These are phyloP conservation scores for Fraxinus xanthoxyloides DNA, from an alignment of 305 asterid species.

Conservation along the genomic window DNA sequence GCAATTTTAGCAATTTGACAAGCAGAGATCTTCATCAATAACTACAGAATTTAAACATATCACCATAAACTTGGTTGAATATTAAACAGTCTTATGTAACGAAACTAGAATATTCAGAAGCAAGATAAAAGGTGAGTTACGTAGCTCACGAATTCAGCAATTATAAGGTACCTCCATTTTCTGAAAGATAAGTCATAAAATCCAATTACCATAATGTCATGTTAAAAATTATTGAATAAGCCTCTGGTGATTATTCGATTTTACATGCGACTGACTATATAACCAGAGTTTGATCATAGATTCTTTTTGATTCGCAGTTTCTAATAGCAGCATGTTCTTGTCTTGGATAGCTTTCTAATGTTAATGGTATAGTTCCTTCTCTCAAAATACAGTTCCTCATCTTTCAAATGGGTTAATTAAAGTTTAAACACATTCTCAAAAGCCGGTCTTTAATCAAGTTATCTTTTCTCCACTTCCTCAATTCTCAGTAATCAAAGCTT, in stretches of 20 bases:
- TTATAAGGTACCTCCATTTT: not conserved
- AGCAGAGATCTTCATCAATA: slow-evolving; percentile 73
- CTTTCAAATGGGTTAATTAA: not conserved
- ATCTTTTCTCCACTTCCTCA: not conserved
- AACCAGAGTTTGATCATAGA: not conserved
- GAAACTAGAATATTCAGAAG: not conserved
- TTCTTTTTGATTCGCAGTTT: not conserved
- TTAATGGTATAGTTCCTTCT: not conserved
- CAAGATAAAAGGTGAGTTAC: slow-evolving; percentile 11
- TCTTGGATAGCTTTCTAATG: not conserved
- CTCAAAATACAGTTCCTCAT: not conserved
- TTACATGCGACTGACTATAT: not conserved
- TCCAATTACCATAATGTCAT: not conserved
- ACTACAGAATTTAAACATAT: slow-evolving; percentile 40
- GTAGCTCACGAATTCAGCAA: slow-evolving; percentile 1
- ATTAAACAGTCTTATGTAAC: slow-evolving; percentile 11
- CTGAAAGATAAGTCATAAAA: not conserved
- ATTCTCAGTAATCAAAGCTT: not conserved
- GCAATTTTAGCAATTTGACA: slow-evolving; percentile 63
- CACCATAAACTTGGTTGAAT: slow-evolving; percentile 1
- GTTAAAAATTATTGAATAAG: not conserved
- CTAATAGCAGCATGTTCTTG: not conserved
- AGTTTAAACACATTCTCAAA: not conserved
- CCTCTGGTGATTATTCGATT: not conserved
- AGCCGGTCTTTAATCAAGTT: not conserved